phyloP scores from a whole-genome alignment of 805 yeast genomes.

The Candida montana region DNA sequence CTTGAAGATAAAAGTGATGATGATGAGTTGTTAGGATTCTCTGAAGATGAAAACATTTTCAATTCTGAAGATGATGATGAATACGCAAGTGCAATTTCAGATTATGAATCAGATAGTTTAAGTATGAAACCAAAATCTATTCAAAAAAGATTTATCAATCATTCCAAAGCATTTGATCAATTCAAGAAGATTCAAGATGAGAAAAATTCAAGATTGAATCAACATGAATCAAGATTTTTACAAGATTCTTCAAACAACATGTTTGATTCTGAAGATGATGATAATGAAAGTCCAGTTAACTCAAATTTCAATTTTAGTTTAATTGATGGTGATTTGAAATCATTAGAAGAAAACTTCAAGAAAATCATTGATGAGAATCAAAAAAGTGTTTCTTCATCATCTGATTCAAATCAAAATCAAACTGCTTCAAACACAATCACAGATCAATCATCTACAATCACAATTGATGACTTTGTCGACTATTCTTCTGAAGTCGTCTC shows the following conservation, averaged over 20 bases:
- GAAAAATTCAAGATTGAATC: constrained; percentile 6
- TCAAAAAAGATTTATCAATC: constrained; percentile 9
- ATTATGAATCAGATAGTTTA: constrained; percentile 19
- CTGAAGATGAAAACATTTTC: constrained; percentile 23
- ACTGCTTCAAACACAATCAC: constrained; percentile 1
- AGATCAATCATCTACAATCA: background rate
- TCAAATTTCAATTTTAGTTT: constrained; percentile 4
- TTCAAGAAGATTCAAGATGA: constrained; percentile 6
- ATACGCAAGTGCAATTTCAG: constrained; percentile 23
- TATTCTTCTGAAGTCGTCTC: constrained; percentile 15
- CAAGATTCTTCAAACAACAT: constrained; percentile 9
- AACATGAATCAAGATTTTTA: constrained; percentile 10
- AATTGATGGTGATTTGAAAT: constrained; percentile 18
- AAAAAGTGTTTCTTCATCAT: constrained; percentile 2
- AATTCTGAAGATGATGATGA: constrained; percentile 25
- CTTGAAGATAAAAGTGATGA: constrained; percentile 7
- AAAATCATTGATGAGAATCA: constrained; percentile 23
- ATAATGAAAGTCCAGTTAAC: constrained; percentile 14
- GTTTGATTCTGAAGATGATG: constrained; percentile 15
- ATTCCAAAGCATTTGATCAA: constrained; percentile 7
- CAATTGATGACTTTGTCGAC: constrained; percentile 19
- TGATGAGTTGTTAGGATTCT: constrained; percentile 13
- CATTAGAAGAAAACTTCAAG: constrained; percentile 25
- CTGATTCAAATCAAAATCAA: constrained; percentile 4
- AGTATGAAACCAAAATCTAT: background rate